Base-by-base conservation (phyloP, 495 filamentous ascomycete genomes). In the Neurospora cerealis region DNA sequence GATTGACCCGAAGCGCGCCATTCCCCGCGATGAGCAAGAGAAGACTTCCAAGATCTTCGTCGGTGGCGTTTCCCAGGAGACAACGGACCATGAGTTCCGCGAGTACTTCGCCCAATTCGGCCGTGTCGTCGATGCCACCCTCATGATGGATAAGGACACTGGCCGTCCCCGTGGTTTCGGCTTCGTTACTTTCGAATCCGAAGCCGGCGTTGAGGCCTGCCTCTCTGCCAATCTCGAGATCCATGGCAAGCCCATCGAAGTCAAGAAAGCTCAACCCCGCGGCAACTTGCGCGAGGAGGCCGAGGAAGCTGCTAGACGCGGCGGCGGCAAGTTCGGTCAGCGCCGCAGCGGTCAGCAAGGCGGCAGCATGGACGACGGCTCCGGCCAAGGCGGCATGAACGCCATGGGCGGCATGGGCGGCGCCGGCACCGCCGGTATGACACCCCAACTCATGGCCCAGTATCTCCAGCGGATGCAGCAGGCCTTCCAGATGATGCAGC, bases 111-210 rank as follows among this genome's bases (percentile, higher is more conserved):
- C 91, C 81, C 93, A 97, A 80, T 99, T 97, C 78, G 96, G 96
- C 48, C 90, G 96, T 72, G 96, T 99, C 38, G 90, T 99, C 62
- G 96, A 99, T 81, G 96, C 96, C 13, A 99, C 96, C 2, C 88
- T 99, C 24, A 99, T 99, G 96, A 99, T 99, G 88, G 96, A 99
- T 82, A 99, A 99, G 83, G 96, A 99, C 79, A 98, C 96, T 9
- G 95, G 95, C 40, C 90, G 96, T 32, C 96, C 96, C 4, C 90
- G 96, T 74, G 96, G 96, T 11, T 99, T 99, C 78, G 96, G 96
- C n/a, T 99, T 99, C 78, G 96, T 99, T 46, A 99, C 96, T 0
- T 99, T 99, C 75, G 96, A 99, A 81, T 95, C 92, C 77, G 96
- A 98, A 77, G 92, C 92, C 24, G 96, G 96, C 66, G 96, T 99